These are phyloP conservation scores for Zarea fungicola DNA, from an alignment of 2,329 filamentous ascomycete genomes.

Conservation along the genomic window DNA sequence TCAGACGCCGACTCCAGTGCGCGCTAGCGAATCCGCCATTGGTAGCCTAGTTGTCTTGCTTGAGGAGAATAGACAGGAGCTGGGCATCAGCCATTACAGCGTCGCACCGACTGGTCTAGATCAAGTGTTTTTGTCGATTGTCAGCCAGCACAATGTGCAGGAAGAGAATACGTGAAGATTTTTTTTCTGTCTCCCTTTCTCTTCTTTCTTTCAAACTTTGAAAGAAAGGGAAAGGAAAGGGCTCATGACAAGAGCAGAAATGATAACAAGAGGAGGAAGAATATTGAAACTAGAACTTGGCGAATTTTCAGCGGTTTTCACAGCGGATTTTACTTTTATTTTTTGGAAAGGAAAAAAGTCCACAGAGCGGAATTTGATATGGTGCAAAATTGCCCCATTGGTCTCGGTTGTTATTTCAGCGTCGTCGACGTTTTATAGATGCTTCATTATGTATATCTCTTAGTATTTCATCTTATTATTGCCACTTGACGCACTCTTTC, in stretches of 20 bases:
- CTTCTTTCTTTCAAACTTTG: neutral
- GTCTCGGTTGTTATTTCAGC: no score
- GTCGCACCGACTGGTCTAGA: constrained; percentile 84
- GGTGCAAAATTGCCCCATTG: no score
- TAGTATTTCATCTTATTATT: neutral
- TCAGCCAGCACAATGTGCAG: constrained; percentile 70
- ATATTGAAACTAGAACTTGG: no score
- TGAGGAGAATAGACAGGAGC: constrained; percentile 61
- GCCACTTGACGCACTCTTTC: no score
- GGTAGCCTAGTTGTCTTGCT: constrained; percentile 65
- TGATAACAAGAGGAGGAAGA: no score
- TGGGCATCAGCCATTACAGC: constrained; percentile 81
- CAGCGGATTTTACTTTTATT: neutral
- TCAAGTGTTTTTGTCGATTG: constrained; percentile 84
- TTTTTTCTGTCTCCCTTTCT: neutral
- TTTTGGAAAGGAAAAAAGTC: no score
- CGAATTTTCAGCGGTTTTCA: no score
- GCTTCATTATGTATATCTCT: neutral
- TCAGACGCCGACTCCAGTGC: neutral
- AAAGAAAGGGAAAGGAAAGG: no score
- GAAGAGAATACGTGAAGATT: constrained; percentile 53
- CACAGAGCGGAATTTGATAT: no score
- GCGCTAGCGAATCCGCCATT: constrained; percentile 47
- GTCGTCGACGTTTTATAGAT: neutral
- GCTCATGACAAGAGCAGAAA: no score